A percentile compares a stretch with the other conserved stretches of the same genome.
Evolutionary conservation across 2,329 filamentous ascomycete genomes (phyloP).

Genomic region (Cadophora sp.): DNA sequence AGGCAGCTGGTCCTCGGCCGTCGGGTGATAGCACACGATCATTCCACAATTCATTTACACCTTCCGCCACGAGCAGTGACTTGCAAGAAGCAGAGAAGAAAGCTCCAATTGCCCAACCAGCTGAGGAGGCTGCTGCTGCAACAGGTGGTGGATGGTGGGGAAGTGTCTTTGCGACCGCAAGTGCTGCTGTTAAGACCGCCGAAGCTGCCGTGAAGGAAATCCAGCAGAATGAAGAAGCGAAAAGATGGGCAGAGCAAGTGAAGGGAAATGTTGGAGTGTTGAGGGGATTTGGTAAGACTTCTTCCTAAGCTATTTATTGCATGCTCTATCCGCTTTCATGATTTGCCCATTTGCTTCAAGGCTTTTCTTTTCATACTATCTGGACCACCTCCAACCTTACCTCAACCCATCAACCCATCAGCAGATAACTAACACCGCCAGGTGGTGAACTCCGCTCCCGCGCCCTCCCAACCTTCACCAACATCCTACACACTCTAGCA

Average conservation of each 20-base stretch:
- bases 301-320: neutral
- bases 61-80: conserved; percentile 67
- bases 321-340: neutral
- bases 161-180: conserved; percentile 76
- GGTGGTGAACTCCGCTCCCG: conserved; percentile 86
- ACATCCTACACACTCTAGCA: conserved; percentile 91
- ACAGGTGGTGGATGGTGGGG: conserved; percentile 86
- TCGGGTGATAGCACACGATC: conserved; percentile 79
- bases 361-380: neutral
- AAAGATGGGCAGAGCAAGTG: conserved; percentile 94
- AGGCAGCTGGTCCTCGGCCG: conserved; percentile 61
- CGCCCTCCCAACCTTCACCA: conserved; percentile 92
- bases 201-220: conserved; percentile 94
- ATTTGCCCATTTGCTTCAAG: neutral
- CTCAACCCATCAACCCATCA: neutral
- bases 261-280: conserved; percentile 85
- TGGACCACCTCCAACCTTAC: neutral
- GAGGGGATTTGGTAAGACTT: conserved; percentile 70
- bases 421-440: conserved; percentile 47
- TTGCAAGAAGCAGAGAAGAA: conserved; percentile 64
- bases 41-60: conserved; percentile 74
- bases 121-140: conserved; percentile 38
- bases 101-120: conserved; percentile 52
- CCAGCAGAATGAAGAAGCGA: conserved; percentile 94
- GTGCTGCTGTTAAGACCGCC: conserved; percentile 86